A percentile compares a stretch with the other conserved stretches of the same genome.
Conservation (phyloP, 2,329 filamentous ascomycete genomes). For the Paraphoma sp. region DNA sequence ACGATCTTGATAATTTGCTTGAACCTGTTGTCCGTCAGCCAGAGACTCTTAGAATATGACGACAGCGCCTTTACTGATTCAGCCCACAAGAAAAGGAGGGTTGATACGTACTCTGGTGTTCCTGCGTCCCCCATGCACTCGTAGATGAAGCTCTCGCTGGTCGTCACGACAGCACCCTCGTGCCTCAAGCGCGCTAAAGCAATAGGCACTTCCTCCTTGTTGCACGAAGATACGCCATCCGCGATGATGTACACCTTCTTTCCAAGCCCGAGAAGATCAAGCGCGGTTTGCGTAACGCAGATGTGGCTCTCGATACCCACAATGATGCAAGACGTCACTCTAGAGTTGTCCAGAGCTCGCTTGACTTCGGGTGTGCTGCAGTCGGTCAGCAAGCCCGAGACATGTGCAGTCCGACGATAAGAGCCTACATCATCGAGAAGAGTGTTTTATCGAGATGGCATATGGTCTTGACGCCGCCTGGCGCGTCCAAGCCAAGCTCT, state of each 20-base stretch:
- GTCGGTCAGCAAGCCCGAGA: background rate
- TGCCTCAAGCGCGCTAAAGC: conserved; percentile 77
- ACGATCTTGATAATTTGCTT: conserved; percentile 76
- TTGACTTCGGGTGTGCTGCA: conserved; percentile 68
- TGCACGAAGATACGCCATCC: conserved; percentile 89
- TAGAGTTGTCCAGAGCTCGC: conserved; percentile 49
- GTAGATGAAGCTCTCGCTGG: conserved; percentile 88
- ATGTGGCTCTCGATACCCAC: conserved; percentile 95
- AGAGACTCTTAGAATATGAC: too few relatives aligned
- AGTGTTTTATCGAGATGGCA: conserved; percentile 81
- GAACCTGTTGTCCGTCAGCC: conserved; percentile 58
- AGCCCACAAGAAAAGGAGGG: background rate
- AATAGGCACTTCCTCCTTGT: conserved; percentile 78
- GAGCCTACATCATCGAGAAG: conserved; percentile 77
- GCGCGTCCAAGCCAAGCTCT: conserved; percentile 65
- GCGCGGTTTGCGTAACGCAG: conserved; percentile 85
- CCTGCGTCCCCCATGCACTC: conserved; percentile 85
- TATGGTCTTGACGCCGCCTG: conserved; percentile 59
- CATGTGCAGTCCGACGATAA: background rate
- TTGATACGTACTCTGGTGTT: conserved; percentile 59
- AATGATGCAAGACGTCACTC: conserved; percentile 65
- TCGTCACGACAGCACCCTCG: conserved; percentile 81
- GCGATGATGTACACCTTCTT: conserved; percentile 87
- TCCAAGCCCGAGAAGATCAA: conserved; percentile 77
- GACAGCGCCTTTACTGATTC: too few relatives aligned